Evolutionary conservation across 305 asterid species (phyloP), one percentile per base, ranked within the genome.

Genomic region (Salvia sclarea): DNA sequence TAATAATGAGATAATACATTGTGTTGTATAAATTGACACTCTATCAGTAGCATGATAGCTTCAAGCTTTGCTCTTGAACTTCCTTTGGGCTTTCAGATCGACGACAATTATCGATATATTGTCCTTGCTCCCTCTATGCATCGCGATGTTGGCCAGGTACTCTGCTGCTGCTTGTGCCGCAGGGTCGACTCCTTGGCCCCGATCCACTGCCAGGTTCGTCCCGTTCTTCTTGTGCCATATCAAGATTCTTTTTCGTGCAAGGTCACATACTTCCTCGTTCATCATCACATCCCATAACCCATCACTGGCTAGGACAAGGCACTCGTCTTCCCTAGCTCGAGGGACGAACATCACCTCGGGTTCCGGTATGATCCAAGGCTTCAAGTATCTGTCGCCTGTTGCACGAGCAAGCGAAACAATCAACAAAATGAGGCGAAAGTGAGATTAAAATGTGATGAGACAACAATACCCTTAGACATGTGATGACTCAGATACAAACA

Each of bases 361-460:
- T n/a, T 82, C 87, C 0, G 86, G 83, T 10, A 84, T 81, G 40
- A 84, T 76, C 78, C 80, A 77, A 5, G 86, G 89, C 69, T 79
- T 84, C 79, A 84, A 65, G 77, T 79, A 84, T 68, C 87, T 67
- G 61, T 84, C 85, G 5, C 89, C 89, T 84, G 80, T 43, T 2
- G 8, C 13, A 12, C 44, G 4, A 33, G 60, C 30, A 21, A 33
- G 50, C 8, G 40, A 21, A 24, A 13, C 3, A 38, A 38, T 62
- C 22, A 49, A n/a, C 17, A n/a, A 24, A 47, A 45, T 13, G 8
- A 14, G 53, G 22, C 12, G 2, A 13, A 22, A n/a, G 0, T 24
- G 20, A 4, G 37, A 30, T 1, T 2, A 16, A 35, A 25, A 47
- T 17, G 12, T 38, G 18, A 18, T 0, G 24, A 16, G 8, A 31